Conservation (phyloP, 1,139 yeast genomes). For the Trichomonascaceae sp. region DNA sequence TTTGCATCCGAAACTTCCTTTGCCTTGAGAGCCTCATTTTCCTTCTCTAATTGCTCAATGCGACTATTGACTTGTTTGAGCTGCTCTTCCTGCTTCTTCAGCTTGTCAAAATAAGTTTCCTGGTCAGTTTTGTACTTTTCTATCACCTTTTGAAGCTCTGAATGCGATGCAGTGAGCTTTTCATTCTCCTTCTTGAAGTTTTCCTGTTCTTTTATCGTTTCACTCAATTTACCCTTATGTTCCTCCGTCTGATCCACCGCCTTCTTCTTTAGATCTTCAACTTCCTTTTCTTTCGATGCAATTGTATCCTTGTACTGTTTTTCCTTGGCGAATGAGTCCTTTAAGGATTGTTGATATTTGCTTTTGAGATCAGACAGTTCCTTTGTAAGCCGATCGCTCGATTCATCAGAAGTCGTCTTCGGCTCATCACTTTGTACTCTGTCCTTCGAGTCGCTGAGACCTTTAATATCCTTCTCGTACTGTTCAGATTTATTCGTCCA, state of each 20-base stretch:
- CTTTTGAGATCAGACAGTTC: neutral
- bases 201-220: conserved; percentile 9
- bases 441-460: neutral
- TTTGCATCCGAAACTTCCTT: conserved; percentile 14
- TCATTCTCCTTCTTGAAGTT: neutral
- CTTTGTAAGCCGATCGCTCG: neutral
- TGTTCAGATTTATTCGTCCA: neutral
- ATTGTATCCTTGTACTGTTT: neutral
- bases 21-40: conserved; percentile 17
- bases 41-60: conserved; percentile 16
- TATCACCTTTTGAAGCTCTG: conserved; percentile 4
- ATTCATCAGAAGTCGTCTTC: neutral
- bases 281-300: conserved; percentile 11
- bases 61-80: neutral
- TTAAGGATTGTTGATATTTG: neutral
- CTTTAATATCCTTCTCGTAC: neutral
- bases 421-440: neutral
- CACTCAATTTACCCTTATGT: conserved; percentile 8
- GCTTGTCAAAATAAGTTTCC: neutral
- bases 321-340: neutral
- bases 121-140: conserved; percentile 8
- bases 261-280: conserved; percentile 10
- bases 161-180: conserved; percentile 1
- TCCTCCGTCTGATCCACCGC: conserved; percentile 13
- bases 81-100: conserved; percentile 1